These are phyloP conservation scores for Kodamaea restingae DNA, from an alignment of 805 yeast species.

Conservation along the genomic window DNA sequence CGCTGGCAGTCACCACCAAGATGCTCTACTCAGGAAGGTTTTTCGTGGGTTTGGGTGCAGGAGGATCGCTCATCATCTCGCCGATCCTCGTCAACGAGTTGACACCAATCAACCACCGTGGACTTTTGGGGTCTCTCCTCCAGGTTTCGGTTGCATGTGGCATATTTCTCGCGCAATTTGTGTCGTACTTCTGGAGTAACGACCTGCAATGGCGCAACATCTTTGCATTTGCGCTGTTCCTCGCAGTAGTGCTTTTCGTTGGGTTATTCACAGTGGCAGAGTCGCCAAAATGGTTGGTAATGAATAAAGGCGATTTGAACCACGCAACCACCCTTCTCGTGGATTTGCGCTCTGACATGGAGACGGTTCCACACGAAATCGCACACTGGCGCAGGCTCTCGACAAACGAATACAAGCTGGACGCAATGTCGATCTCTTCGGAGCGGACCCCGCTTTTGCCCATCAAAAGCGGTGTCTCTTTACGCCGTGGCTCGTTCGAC, in stretches of 20 bases:
- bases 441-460: constrained; percentile 7
- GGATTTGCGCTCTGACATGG: constrained; percentile 26
- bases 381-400: constrained; percentile 34
- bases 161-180: constrained; percentile 31
- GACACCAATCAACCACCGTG: constrained; percentile 38
- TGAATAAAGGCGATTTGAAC: constrained; percentile 24
- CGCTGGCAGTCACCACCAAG: constrained; percentile 17
- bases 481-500: constrained; percentile 29
- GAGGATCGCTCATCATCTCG: constrained; percentile 36
- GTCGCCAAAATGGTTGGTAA: constrained; percentile 42
- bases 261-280: constrained; percentile 34
- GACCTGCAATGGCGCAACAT: constrained; percentile 36
- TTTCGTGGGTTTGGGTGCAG: constrained; percentile 36
- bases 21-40: constrained; percentile 30
- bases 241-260: constrained; percentile 27
- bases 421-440: neutral
- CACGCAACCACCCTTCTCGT: constrained; percentile 27
- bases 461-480: constrained; percentile 10
- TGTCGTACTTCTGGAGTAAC: constrained; percentile 32
- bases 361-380: constrained; percentile 30
- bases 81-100: constrained; percentile 40
- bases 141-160: constrained; percentile 40
- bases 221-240: constrained; percentile 22
- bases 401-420: constrained; percentile 9
- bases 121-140: constrained; percentile 37